Conservation (phyloP, 768 basidiomycete species). For the Agaricus subrufescens region DNA sequence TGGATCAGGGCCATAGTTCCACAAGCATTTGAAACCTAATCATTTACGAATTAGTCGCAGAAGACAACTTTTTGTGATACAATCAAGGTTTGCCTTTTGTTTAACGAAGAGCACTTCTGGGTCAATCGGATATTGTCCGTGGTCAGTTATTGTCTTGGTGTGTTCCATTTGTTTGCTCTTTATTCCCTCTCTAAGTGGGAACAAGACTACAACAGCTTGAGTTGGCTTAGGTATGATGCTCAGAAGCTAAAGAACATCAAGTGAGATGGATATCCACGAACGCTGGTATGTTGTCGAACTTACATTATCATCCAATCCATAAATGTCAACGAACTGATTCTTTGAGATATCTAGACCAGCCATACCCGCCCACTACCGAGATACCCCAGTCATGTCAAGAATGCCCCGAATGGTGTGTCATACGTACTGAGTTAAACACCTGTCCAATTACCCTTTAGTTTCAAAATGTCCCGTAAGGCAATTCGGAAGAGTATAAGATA, state of each 20-base stretch:
- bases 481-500: background rate
- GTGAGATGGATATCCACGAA: background rate
- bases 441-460: conserved; percentile 14
- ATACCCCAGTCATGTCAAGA: background rate
- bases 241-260: conserved; percentile 47
- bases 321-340: conserved; percentile 64
- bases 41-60: background rate
- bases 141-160: conserved; percentile 47
- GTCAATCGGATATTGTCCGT: conserved; percentile 46
- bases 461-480: background rate
- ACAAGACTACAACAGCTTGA: conserved; percentile 82
- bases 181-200: conserved; percentile 58
- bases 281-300: conserved; percentile 7
- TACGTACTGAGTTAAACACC: conserved; percentile 45
- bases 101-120: conserved; percentile 81
- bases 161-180: conserved; percentile 49
- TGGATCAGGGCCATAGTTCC: conserved; percentile 87
- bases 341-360: conserved; percentile 53
- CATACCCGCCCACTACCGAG: conserved; percentile 58
- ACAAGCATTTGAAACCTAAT: conserved; percentile 77
- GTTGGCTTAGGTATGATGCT: conserved; percentile 66
- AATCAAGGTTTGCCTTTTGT: conserved; percentile 59
- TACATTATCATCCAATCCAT: conserved; percentile 67
- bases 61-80: background rate
- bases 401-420: background rate